phyloP scores from a whole-genome alignment of 768 basidiomycete species.

The Mycena metata region DNA sequence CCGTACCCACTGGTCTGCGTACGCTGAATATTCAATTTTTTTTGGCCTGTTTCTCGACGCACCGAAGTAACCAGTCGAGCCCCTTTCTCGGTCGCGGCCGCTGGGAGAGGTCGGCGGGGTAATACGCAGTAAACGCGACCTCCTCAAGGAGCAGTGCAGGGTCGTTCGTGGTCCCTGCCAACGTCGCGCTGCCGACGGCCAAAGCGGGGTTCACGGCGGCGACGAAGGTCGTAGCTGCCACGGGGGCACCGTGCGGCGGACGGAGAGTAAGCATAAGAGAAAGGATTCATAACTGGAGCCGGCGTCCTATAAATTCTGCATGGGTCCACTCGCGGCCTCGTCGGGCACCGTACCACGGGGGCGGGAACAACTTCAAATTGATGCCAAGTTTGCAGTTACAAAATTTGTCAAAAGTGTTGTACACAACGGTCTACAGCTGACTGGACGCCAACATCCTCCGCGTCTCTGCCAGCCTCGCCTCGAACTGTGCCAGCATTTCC shows the following conservation, averaged over 20 bases:
- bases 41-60: not conserved
- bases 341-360: slow-evolving; percentile 13
- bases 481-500: not conserved
- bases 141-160: slow-evolving; percentile 70
- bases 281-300: not conserved
- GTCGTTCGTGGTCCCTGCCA: slow-evolving; percentile 44
- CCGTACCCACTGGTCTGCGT: slow-evolving; percentile 58
- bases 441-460: not conserved
- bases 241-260: slow-evolving; percentile 46
- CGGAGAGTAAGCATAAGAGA: slow-evolving; percentile 18
- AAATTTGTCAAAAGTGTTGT: too few relatives aligned
- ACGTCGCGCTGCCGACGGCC: slow-evolving; percentile 57
- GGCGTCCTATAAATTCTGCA: not conserved
- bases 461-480: slow-evolving; percentile 2
- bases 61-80: slow-evolving; percentile 72
- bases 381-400: not conserved
- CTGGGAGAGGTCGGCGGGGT: slow-evolving; percentile 63
- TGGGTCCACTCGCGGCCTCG: not conserved
- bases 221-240: slow-evolving; percentile 70
- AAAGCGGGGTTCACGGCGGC: slow-evolving; percentile 42
- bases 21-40: not conserved
- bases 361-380: not conserved
- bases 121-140: slow-evolving; percentile 74
- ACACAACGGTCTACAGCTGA: too few relatives aligned
- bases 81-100: slow-evolving; percentile 53